These are phyloP conservation scores for Lentinula guzmanii DNA, from an alignment of 768 basidiomycete genomes.

Conservation along the genomic window DNA sequence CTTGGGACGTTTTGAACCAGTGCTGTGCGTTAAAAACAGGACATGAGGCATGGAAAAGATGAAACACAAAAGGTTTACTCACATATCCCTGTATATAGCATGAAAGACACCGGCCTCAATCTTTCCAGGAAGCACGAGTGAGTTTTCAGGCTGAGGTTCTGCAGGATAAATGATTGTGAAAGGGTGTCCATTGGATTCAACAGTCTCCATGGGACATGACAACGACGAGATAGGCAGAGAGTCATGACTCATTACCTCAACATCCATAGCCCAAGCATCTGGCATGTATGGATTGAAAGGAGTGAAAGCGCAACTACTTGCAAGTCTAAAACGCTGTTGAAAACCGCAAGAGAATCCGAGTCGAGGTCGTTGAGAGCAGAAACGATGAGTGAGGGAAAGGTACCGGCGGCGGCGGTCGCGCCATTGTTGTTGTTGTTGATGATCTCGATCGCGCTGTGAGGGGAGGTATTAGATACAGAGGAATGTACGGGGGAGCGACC, in stretches of 20 bases:
- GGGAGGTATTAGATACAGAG: too few relatives aligned
- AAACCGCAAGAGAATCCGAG: background rate
- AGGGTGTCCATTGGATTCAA: background rate
- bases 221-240: too few relatives aligned
- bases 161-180: background rate
- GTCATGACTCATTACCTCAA: too few relatives aligned
- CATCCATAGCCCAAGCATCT: too few relatives aligned
- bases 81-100: background rate
- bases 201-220: background rate
- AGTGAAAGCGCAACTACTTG: background rate
- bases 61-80: background rate
- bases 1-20: background rate
- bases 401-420: background rate
- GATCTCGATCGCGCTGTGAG: background rate
- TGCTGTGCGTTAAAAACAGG: background rate
- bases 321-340: background rate
- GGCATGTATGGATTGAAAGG: background rate
- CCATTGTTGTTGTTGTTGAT: background rate
- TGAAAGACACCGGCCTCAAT: background rate
- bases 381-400: background rate
- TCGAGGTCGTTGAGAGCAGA: background rate
- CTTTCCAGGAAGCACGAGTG: background rate
- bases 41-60: background rate
- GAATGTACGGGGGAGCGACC: too few relatives aligned
- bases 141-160: background rate